phyloP scores from a whole-genome alignment of 73 alveolate genomes.

The Diophrys sp. region DNA sequence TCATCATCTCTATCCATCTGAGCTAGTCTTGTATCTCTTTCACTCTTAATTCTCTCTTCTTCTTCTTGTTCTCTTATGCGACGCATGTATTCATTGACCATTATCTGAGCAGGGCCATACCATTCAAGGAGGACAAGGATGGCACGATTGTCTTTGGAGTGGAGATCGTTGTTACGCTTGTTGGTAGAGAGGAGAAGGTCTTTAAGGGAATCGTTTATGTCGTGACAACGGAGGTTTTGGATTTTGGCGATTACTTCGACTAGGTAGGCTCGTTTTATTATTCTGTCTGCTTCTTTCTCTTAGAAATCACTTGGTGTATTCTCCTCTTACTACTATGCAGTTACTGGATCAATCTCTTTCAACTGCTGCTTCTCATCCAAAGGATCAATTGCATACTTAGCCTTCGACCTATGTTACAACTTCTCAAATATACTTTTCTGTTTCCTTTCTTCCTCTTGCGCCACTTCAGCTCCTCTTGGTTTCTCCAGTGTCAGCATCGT shows the following conservation, averaged over 20 bases:
- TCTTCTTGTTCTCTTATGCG: slow-evolving; percentile 29
- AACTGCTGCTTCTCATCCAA: neutral
- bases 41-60: slow-evolving; percentile 19
- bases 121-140: slow-evolving; percentile 61
- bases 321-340: neutral
- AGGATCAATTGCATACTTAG: neutral
- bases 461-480: neutral
- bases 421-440: neutral
- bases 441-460: neutral
- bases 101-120: slow-evolving; percentile 70
- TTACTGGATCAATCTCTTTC: neutral
- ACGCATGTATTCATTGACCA: slow-evolving; percentile 37
- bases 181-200: slow-evolving; percentile 66
- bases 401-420: neutral
- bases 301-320: slow-evolving; percentile 2
- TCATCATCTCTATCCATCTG: neutral
- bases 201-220: slow-evolving; percentile 61
- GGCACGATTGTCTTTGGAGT: slow-evolving; percentile 66
- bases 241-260: slow-evolving; percentile 48
- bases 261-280: slow-evolving; percentile 50
- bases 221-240: slow-evolving; percentile 54
- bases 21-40: slow-evolving; percentile 30
- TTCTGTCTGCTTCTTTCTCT: slow-evolving; percentile 36
- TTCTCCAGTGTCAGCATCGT: slow-evolving; percentile 70
- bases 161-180: slow-evolving; percentile 35